Conservation (phyloP, 2,329 filamentous ascomycete genomes). For the Aspergillus vadensis region DNA sequence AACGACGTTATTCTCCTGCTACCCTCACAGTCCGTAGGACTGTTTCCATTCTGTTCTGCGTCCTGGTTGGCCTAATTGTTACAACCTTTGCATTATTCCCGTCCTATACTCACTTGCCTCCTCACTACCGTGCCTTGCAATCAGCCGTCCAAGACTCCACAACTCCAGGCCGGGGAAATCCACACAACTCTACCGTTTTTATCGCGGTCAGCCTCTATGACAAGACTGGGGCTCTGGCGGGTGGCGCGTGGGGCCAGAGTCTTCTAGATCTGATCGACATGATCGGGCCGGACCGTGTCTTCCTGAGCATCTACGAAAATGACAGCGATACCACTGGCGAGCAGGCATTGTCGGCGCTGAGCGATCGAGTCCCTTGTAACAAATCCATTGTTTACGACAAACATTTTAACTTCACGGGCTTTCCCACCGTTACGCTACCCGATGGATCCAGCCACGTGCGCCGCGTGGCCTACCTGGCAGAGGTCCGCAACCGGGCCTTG, state of each 20-base stretch:
- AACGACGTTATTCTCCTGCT: too few species aligned
- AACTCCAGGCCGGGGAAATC: conserved; percentile 49
- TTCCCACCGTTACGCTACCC: conserved; percentile 63
- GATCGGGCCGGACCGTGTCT: conserved; percentile 67
- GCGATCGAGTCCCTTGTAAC: conserved; percentile 50
- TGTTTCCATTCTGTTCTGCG: background rate
- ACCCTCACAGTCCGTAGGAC: background rate
- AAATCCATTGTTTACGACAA: conserved; percentile 61
- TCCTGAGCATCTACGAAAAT: conserved; percentile 73
- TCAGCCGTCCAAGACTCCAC: background rate
- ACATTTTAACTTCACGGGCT: conserved; percentile 56
- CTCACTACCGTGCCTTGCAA: background rate
- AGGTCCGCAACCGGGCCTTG: conserved; percentile 70
- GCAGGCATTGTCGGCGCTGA: conserved; percentile 55
- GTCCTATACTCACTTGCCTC: background rate
- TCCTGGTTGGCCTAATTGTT: background rate
- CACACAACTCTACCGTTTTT: conserved; percentile 65
- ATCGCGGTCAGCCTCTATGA: conserved; percentile 74
- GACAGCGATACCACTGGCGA: conserved; percentile 61
- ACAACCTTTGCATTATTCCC: background rate
- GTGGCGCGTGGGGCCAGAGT: conserved; percentile 64
- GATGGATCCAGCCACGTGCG: conserved; percentile 64
- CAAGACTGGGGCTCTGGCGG: conserved; percentile 58
- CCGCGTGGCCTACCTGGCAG: conserved; percentile 69
- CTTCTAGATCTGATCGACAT: conserved; percentile 64